These are phyloP conservation scores for Hondaea fermentalgiana DNA, from an alignment of 108 stramenopile species.

Conservation along the genomic window DNA sequence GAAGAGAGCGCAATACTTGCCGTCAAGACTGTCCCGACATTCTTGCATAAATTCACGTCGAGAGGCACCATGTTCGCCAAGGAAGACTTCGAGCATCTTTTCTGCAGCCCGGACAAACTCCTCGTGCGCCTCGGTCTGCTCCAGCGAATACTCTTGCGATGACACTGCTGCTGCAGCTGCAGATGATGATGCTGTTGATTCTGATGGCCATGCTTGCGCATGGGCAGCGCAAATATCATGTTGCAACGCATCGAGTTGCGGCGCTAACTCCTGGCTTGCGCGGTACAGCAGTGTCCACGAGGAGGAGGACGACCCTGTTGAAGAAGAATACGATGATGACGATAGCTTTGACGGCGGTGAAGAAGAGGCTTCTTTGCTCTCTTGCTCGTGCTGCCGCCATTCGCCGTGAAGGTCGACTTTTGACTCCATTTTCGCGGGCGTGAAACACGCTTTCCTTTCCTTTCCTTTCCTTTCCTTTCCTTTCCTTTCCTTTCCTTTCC, in stretches of 20 bases:
- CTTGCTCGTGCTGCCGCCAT: too few relatives aligned
- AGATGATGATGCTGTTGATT: too few relatives aligned
- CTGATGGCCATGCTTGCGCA: not conserved
- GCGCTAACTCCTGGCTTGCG: not conserved
- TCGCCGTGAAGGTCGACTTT: too few relatives aligned
- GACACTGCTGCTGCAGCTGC: too few relatives aligned
- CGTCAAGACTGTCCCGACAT: not conserved
- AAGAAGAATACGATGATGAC: too few relatives aligned
- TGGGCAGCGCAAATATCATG: not conserved
- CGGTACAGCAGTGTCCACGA: not conserved
- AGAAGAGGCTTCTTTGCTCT: too few relatives aligned
- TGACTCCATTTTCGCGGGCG: too few relatives aligned
- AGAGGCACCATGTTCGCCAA: not conserved
- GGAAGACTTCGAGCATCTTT: not conserved
- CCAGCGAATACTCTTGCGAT: not conserved
- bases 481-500: too few relatives aligned
- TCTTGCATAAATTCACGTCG: not conserved
- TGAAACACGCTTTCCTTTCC: too few relatives aligned
- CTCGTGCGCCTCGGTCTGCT: not conserved
- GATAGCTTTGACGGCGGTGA: too few relatives aligned
- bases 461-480: too few relatives aligned
- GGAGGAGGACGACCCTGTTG: too few relatives aligned
- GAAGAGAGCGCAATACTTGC: not conserved
- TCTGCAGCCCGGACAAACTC: not conserved
- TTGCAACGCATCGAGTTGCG: not conserved